Conservation (phyloP, 139 green algal species). For the Picochlorum costavermella region DNA sequence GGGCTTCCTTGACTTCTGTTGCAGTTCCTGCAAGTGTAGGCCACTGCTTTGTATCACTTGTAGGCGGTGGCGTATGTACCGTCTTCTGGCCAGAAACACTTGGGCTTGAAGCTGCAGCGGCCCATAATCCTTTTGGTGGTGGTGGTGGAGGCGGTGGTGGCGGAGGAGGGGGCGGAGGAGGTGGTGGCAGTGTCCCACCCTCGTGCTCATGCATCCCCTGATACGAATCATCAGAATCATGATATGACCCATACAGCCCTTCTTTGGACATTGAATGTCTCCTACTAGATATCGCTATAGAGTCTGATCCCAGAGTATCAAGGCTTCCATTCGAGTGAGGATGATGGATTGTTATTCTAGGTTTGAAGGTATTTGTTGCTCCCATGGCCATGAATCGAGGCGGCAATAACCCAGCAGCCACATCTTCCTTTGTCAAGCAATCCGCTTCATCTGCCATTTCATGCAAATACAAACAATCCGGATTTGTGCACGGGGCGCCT, state of each 20-base stretch:
- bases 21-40: constrained; percentile 2
- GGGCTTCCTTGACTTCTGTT: neutral
- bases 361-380: constrained; percentile 24
- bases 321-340: neutral
- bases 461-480: constrained; percentile 89
- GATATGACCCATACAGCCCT: neutral
- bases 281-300: neutral
- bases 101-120: neutral
- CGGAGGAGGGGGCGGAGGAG: neutral
- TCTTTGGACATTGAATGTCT: neutral
- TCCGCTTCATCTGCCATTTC: constrained; percentile 65
- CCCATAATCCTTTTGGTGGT: neutral
- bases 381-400: constrained; percentile 30
- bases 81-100: neutral
- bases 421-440: constrained; percentile 83
- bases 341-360: constrained; percentile 21
- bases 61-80: neutral
- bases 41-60: constrained; percentile 5
- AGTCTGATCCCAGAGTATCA: constrained; percentile 1
- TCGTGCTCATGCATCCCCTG: neutral
- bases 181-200: neutral
- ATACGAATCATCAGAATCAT: neutral
- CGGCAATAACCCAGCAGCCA: constrained; percentile 39
- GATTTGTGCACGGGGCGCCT: constrained; percentile 74
- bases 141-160: constrained; percentile 2